phyloP scores from a whole-genome alignment of 2,329 filamentous ascomycete genomes.

The Penicillium palitans region DNA sequence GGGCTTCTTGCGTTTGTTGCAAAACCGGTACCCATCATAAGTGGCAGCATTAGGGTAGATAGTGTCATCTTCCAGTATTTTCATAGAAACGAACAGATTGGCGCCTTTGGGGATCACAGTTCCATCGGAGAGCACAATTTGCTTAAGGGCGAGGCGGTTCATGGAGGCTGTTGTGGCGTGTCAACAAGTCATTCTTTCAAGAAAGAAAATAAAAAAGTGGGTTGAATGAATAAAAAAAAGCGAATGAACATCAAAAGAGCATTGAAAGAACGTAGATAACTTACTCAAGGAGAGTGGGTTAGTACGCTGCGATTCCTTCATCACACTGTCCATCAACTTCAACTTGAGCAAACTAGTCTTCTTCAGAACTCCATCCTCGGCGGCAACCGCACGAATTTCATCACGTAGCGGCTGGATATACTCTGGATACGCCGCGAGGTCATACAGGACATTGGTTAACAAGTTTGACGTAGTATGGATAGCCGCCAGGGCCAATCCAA shows the following conservation, averaged over 20 bases:
- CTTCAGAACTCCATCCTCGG: conserved; percentile 41
- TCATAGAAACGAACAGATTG: conserved; percentile 26
- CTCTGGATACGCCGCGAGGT: conserved; percentile 54
- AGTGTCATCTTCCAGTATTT: conserved; percentile 26
- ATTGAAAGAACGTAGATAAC: not conserved
- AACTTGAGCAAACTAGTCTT: conserved; percentile 37
- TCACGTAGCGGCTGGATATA: conserved; percentile 53
- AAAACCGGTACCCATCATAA: conserved; percentile 40
- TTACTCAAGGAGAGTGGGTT: conserved; percentile 31
- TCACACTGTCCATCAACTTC: conserved; percentile 38
- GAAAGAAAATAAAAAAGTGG: too few relatives aligned
- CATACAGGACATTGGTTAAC: conserved; percentile 54
- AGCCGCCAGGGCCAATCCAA: conserved; percentile 33
- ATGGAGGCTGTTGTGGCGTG: conserved; percentile 24
- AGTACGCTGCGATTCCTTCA: conserved; percentile 37
- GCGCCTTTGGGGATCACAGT: conserved; percentile 33
- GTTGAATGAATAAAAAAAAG: not conserved
- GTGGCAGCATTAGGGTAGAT: conserved; percentile 30
- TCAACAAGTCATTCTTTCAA: not conserved
- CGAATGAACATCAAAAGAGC: not conserved
- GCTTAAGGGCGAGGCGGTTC: conserved; percentile 25
- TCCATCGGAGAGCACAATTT: conserved; percentile 33
- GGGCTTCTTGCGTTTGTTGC: conserved; percentile 31
- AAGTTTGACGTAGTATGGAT: conserved; percentile 39
- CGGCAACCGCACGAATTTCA: conserved; percentile 50